Percentiles rank a stretch among this genome's conserved stretches.
These are phyloP conservation scores for Cocos nucifera DNA, from an alignment of 176 grass and related monocot species.

Conservation along the genomic window DNA sequence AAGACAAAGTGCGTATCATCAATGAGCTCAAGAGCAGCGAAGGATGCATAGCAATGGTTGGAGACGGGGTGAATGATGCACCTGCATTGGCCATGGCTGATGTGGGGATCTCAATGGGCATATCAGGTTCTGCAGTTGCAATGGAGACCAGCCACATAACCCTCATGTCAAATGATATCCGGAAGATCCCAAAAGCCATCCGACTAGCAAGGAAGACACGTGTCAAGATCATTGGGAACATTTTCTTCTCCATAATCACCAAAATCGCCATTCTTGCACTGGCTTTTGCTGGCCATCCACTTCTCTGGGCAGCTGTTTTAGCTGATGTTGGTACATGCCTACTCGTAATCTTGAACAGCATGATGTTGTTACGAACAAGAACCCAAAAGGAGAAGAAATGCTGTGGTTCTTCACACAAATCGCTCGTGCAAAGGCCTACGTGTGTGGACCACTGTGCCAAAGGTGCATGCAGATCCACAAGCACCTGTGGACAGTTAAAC, in stretches of 20 bases:
- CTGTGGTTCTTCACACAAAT: conserved; percentile 32
- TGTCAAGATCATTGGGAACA: conserved; percentile 58
- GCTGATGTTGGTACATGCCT: conserved; percentile 97
- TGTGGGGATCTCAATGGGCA: conserved; percentile 91
- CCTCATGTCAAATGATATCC: conserved; percentile 92
- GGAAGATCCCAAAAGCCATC: conserved; percentile 64
- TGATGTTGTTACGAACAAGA: conserved; percentile 54
- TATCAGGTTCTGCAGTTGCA: conserved; percentile 90
- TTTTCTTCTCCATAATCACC: conserved; percentile 61
- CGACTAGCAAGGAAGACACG: conserved; percentile 60
- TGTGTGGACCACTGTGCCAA: conserved; percentile 22
- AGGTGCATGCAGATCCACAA: conserved; percentile 20
- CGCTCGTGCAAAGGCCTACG: conserved; percentile 18
- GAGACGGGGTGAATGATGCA: conserved; percentile 97
- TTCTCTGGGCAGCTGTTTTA: conserved; percentile 90
- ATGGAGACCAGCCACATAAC: conserved; percentile 92
- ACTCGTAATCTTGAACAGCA: conserved; percentile 94
- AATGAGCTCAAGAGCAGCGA: conserved; percentile 53
- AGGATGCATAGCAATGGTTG: conserved; percentile 77
- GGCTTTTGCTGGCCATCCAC: conserved; percentile 60
- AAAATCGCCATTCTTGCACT: conserved; percentile 64
- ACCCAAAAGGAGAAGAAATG: conserved; percentile 38
- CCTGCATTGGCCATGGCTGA: conserved; percentile 74
- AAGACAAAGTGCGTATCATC: conserved; percentile 79
- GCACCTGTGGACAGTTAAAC: conserved; percentile 19